phyloP scores from a whole-genome alignment of 2,329 filamentous ascomycete genomes.

The Orbilia brochopaga region DNA sequence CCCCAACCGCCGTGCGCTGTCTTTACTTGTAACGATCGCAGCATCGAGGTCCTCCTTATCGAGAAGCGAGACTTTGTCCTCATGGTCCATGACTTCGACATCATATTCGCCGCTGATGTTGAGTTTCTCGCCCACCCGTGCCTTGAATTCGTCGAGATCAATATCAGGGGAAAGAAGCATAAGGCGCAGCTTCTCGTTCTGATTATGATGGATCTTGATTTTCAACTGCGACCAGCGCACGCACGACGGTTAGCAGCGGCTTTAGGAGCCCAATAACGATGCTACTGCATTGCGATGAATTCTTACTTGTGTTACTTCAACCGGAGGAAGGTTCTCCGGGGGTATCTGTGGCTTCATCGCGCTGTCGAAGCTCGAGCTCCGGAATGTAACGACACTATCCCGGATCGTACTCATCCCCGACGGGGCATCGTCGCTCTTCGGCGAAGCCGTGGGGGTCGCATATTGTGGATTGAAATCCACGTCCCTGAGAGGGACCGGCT shows the following conservation, averaged over 20 bases:
- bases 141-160: conserved; percentile 77
- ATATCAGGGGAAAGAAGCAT: conserved; percentile 79
- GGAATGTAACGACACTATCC: conserved; percentile 32
- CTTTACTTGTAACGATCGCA: conserved; percentile 74
- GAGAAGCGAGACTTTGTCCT: conserved; percentile 95
- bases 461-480: conserved; percentile 65
- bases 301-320: conserved; percentile 35
- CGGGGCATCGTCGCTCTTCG: conserved; percentile 70
- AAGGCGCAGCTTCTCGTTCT: conserved; percentile 82
- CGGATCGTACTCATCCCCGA: conserved; percentile 31
- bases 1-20: conserved; percentile 72
- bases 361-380: conserved; percentile 58
- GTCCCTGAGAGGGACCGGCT: background rate
- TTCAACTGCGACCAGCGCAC: conserved; percentile 70
- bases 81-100: conserved; percentile 85
- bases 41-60: conserved; percentile 96
- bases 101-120: conserved; percentile 77
- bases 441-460: conserved; percentile 97
- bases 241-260: background rate
- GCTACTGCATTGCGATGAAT: background rate
- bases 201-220: conserved; percentile 79
- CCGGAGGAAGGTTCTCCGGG: conserved; percentile 50
- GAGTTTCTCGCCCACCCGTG: conserved; percentile 85
- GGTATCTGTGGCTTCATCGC: conserved; percentile 54
- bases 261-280: no score